phyloP scores from a whole-genome alignment of 495 filamentous ascomycete genomes.

The Chlorociboria aeruginascens region DNA sequence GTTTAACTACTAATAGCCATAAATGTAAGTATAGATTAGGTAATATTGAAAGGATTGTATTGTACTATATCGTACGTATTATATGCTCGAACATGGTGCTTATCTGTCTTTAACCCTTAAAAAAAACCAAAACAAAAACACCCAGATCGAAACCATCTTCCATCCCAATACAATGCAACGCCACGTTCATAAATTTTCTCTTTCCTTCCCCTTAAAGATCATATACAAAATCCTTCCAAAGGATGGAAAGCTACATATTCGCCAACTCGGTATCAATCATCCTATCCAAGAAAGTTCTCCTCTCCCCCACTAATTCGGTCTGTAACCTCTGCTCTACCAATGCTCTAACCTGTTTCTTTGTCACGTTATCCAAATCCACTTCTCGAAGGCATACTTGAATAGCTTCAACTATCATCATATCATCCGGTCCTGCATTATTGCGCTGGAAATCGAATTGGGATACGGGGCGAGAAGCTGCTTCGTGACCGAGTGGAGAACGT shows the following conservation, averaged over 20 bases:
- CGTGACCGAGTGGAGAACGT: slow-evolving; percentile 29
- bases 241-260: slow-evolving; percentile 57
- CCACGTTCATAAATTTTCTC: too few species aligned
- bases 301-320: slow-evolving; percentile 72
- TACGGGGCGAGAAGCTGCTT: slow-evolving; percentile 37
- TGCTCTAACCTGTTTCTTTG: slow-evolving; percentile 92
- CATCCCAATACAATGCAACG: not conserved
- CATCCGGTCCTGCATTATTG: slow-evolving; percentile 52
- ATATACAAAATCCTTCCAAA: too few species aligned
- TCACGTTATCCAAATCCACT: slow-evolving; percentile 88
- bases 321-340: slow-evolving; percentile 87
- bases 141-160: too few species aligned
- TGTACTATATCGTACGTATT: too few species aligned
- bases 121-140: too few species aligned
- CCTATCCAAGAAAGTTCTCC: slow-evolving; percentile 71
- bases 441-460: slow-evolving; percentile 71
- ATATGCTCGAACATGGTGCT: too few species aligned
- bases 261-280: slow-evolving; percentile 90
- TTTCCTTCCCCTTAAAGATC: too few species aligned
- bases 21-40: too few species aligned
- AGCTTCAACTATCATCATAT: slow-evolving; percentile 66
- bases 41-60: too few species aligned
- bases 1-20: too few species aligned
- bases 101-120: too few species aligned
- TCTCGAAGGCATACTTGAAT: slow-evolving; percentile 75